These are phyloP conservation scores for Rhizoclosmatium hyalinum DNA, from an alignment of 371 early-diverging fungal species.

Conservation along the genomic window DNA sequence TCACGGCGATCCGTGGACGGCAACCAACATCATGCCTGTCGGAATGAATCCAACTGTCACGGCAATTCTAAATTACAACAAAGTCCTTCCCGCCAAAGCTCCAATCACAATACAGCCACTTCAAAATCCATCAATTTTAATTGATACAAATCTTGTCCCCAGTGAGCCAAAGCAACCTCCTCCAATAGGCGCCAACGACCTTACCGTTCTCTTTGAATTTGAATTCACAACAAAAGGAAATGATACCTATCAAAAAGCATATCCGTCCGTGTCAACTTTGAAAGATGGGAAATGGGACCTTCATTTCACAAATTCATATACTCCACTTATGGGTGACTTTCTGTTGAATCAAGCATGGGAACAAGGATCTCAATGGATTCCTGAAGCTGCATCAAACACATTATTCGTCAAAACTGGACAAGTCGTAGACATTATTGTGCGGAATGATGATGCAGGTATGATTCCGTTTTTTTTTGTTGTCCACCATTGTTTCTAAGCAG, in stretches of 20 bases:
- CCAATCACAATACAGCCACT: neutral
- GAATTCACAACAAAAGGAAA: constrained; percentile 14
- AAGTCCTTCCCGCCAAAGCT: neutral
- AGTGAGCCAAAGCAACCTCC: neutral
- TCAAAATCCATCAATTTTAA: too few species aligned
- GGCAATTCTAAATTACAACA: constrained; percentile 18
- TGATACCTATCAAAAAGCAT: constrained; percentile 32
- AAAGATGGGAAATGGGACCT: neutral
- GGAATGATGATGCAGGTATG: constrained; percentile 31
- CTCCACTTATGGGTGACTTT: neutral
- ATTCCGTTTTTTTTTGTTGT: constrained; percentile 41
- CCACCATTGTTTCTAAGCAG: too few species aligned
- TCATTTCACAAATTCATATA: neutral
- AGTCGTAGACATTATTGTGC: constrained; percentile 28
- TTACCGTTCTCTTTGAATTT: constrained; percentile 21
- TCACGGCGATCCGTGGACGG: constrained; percentile 28
- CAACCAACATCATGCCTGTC: neutral
- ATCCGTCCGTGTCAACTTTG: constrained; percentile 3
- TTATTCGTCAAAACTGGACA: neutral
- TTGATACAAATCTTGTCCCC: constrained; percentile 11
- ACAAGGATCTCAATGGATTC: neutral
- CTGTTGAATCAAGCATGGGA: neutral
- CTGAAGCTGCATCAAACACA: neutral
- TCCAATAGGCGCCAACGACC: neutral
- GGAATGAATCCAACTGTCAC: constrained; percentile 13